A percentile compares a stretch with the other conserved stretches of the same genome.
These are phyloP conservation scores for Komagataella kurtzmanii DNA, from an alignment of 805 yeast species.

Conservation along the genomic window DNA sequence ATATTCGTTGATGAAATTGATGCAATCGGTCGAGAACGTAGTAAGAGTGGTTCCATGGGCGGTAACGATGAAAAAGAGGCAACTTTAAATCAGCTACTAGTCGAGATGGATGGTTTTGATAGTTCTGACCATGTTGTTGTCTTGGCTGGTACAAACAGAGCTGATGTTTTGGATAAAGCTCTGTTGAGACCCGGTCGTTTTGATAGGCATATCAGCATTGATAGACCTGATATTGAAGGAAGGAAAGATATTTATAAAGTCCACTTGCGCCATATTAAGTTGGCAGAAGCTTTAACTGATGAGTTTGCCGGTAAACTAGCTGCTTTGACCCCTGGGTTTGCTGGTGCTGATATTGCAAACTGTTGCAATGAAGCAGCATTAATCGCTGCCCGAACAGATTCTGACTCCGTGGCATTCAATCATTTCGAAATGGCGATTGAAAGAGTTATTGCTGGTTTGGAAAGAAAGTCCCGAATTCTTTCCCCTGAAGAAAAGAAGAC, in stretches of 20 bases:
- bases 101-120: conserved; percentile 92
- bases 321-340: conserved; percentile 87
- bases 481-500: conserved; percentile 70
- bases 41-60: conserved; percentile 58
- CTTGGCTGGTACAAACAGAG: conserved; percentile 88
- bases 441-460: conserved; percentile 90
- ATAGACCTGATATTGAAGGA: conserved; percentile 81
- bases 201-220: conserved; percentile 79
- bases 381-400: conserved; percentile 75
- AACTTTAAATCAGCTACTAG: conserved; percentile 81
- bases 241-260: conserved; percentile 78
- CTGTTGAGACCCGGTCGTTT: conserved; percentile 90
- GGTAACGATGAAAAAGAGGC: conserved; percentile 90
- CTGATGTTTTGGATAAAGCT: conserved; percentile 84
- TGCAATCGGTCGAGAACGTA: conserved; percentile 84
- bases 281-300: conserved; percentile 32
- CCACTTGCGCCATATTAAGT: conserved; percentile 51
- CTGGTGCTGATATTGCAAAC: conserved; percentile 95
- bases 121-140: conserved; percentile 87
- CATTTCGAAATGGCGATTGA: conserved; percentile 92
- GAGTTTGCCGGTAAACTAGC: conserved; percentile 73
- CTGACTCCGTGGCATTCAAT: conserved; percentile 41
- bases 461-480: conserved; percentile 67
- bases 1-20: conserved; percentile 91
- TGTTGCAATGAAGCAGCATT: conserved; percentile 91